A percentile compares a stretch with the other conserved stretches of the same genome.
Conservation (phyloP, 257 asterid genomes). For the Lycium barbarum region DNA sequence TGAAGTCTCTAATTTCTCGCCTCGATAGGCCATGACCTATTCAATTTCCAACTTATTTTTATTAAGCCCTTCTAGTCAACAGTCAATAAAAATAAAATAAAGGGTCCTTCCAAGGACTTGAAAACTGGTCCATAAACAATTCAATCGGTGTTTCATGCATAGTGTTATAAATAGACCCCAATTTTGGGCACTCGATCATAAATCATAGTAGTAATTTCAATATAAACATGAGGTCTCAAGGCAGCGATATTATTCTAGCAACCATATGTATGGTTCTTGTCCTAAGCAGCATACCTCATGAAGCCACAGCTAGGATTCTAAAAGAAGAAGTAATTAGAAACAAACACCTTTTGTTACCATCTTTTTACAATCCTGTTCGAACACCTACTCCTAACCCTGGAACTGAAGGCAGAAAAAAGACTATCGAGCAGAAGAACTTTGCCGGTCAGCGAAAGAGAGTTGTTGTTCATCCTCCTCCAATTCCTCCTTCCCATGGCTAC, state of each 20-base stretch:
- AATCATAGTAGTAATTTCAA: neutral
- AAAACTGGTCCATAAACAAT: neutral
- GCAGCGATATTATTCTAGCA: neutral
- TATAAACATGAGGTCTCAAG: slow-evolving; percentile 18
- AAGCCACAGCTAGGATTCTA: slow-evolving; percentile 22
- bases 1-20: no score
- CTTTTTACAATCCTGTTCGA: slow-evolving; percentile 8
- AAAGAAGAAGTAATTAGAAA: neutral
- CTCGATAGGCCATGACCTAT: slow-evolving; percentile 10
- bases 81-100: neutral
- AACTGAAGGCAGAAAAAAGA: slow-evolving; percentile 42
- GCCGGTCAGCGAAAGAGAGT: slow-evolving; percentile 33
- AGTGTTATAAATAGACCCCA: neutral
- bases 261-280: slow-evolving; percentile 13
- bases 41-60: neutral
- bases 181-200: neutral
- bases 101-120: neutral
- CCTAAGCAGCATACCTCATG: slow-evolving; percentile 21
- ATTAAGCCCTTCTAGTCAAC: slow-evolving; percentile 12
- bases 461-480: slow-evolving; percentile 32
- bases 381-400: slow-evolving; percentile 34
- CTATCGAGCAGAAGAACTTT: slow-evolving; percentile 51
- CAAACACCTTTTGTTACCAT: slow-evolving; percentile 19
- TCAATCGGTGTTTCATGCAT: neutral
- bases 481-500: slow-evolving; percentile 22